These are phyloP conservation scores for Boletus eberwhitei DNA, from an alignment of 768 basidiomycete species.

Conservation along the genomic window DNA sequence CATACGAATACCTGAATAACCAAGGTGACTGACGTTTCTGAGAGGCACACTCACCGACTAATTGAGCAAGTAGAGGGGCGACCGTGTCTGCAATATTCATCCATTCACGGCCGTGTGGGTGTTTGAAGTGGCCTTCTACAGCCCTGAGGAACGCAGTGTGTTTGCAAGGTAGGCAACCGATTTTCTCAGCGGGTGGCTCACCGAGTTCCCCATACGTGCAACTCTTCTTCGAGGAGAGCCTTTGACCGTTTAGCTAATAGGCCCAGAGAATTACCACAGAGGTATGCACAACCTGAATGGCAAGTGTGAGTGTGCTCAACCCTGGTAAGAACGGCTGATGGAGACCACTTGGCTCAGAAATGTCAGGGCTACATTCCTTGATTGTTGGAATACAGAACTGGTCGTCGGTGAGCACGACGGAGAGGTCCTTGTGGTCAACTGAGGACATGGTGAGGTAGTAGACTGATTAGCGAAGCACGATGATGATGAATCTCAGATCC, in stretches of 20 bases:
- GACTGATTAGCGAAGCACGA: not conserved
- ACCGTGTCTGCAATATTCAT: slow-evolving; percentile 70
- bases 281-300: slow-evolving; percentile 62
- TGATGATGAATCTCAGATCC: slow-evolving; percentile 18
- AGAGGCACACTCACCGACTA: slow-evolving; percentile 63
- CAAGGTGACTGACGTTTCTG: not conserved
- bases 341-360: slow-evolving; percentile 39
- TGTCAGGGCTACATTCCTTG: slow-evolving; percentile 42
- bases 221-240: slow-evolving; percentile 73
- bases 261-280: slow-evolving; percentile 96
- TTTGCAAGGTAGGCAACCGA: slow-evolving; percentile 3
- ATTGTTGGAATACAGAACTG: slow-evolving; percentile 62
- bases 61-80: slow-evolving; percentile 68
- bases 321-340: slow-evolving; percentile 1
- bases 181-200: slow-evolving; percentile 31
- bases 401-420: slow-evolving; percentile 39
- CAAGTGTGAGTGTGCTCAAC: slow-evolving; percentile 11
- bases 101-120: slow-evolving; percentile 86
- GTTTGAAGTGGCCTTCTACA: slow-evolving; percentile 85
- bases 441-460: slow-evolving; percentile 13
- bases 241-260: slow-evolving; percentile 72
- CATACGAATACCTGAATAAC: slow-evolving; percentile 14
- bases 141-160: slow-evolving; percentile 46
- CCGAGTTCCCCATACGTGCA: slow-evolving; percentile 78
- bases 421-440: slow-evolving; percentile 16